Base-by-base conservation (phyloP, 2,329 filamentous ascomycete genomes). In the Colletotrichum destructivum region DNA sequence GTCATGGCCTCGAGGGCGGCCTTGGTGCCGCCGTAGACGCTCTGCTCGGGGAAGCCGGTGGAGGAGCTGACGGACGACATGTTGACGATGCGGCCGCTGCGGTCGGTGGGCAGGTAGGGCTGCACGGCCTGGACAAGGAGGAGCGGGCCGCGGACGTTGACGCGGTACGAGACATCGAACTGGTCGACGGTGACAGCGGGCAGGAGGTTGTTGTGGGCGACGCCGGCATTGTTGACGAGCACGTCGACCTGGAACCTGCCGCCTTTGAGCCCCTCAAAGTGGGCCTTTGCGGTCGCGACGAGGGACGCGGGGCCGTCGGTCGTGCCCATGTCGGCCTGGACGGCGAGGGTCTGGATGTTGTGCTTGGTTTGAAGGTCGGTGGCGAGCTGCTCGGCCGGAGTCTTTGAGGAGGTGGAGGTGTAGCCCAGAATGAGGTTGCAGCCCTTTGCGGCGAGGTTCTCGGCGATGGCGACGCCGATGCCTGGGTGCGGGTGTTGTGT, bases 141-240 rank as follows among this genome's bases (percentile, higher is more conserved):
- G 26, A 97, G 82, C 1, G 94, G 94, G 0, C 93, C 94, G 12
- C 94, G 88, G 26, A 97, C 94, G 78, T 97, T 97, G 82, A 96
- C 88, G 67, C 89, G 88, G 84, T 94, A 97, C 68, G 92, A 90
- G 75, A 87, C 84, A 54, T 90, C 87, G 83, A 95, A 97, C 77
- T 95, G 88, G 15, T 86, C 86, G 7, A 86, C 78, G 4, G 87
- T 88, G 73, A 94, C 88, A 38, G 93, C 88, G 62, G 89, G 87
- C 31, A 93, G 83, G 35, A 84, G 80, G 75, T 91, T 88, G 82
- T 96, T 96, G 49, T 88, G 83, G 42, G 89, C 85, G 8, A 91
- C 84, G 65, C 94, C 95, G 40, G 95, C 94, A 81, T 97, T 97
- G 88, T 97, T 97, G 85, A 97, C 85, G 64, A 97, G 85, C 73